Conservation (phyloP, 2,329 filamentous ascomycete species). For the Aspergillaceae sp. region DNA sequence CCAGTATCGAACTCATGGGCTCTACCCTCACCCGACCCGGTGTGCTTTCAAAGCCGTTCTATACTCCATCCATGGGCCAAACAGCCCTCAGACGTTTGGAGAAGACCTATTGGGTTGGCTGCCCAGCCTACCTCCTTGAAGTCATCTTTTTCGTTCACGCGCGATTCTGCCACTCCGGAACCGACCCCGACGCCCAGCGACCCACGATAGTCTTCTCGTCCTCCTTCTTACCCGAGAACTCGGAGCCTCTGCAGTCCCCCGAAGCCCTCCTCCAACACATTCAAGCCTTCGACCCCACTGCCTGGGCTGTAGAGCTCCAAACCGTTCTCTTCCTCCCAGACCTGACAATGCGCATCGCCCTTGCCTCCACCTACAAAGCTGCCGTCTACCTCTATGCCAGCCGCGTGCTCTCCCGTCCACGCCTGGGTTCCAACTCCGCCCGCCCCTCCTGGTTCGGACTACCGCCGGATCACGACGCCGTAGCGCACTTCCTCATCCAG, state of each 20-base stretch:
- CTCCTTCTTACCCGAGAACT: constrained; percentile 17
- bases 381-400: constrained; percentile 35
- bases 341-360: constrained; percentile 40
- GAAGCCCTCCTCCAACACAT: constrained; percentile 29
- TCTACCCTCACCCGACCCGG: constrained; percentile 34
- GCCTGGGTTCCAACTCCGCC: constrained; percentile 13
- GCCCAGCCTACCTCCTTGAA: constrained; percentile 33
- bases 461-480: constrained; percentile 20
- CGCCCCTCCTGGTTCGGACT: constrained; percentile 17
- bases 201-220: constrained; percentile 21
- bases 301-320: constrained; percentile 33
- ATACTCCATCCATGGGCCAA: constrained; percentile 28
- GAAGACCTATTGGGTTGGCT: constrained; percentile 34
- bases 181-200: constrained; percentile 16
- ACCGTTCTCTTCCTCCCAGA: constrained; percentile 38
- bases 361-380: constrained; percentile 35
- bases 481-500: constrained; percentile 25
- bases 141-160: constrained; percentile 34
- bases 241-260: constrained; percentile 23
- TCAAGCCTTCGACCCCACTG: constrained; percentile 28
- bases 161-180: constrained; percentile 25
- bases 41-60: constrained; percentile 31
- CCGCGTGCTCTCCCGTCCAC: constrained; percentile 27
- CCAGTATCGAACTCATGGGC: constrained; percentile 35
- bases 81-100: constrained; percentile 31